Evolutionary conservation across 2,329 filamentous ascomycete genomes (phyloP), one percentile per base, ranked within the genome.

Genomic region (Alternaria metachromatica): DNA sequence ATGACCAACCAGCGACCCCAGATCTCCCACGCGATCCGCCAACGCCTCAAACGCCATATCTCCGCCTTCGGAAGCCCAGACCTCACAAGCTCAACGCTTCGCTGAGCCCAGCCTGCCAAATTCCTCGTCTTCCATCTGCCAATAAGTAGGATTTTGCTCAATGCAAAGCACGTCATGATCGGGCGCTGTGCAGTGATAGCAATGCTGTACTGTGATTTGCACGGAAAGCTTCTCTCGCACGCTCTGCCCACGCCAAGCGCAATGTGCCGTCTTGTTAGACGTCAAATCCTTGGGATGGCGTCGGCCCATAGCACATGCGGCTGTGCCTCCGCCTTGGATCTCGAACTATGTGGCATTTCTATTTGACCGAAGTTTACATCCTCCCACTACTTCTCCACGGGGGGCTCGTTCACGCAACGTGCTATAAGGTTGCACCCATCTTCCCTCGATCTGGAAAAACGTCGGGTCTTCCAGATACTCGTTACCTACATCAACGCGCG

Each of bases 81-180:
- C 63, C 67, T 64, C 46, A 70, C 70, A 76, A 76, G 69, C 68
- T 73, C 73, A 73, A 65, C 70, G 66, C 62, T 67, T 60, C 60
- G 57, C 28, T 58, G 53, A 54, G 65, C 64, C 63, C 67, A 74
- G 66, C 62, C 66, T 70, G 60, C 65, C 63, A 61, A 59, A 63
- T 57, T 60, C 68, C 70, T 71, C 71, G 71, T 73, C 64, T 51
- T 57, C 44, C 50, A 49, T 58, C 58, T 64, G 63, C 55, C 44
- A 55, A 64, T 59, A 45, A 28, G 64, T 60, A 58, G 63, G 56
- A 62, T 67, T 51, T 60, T 67, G 57, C 53, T 62, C 62, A 51
- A 62, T 46, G 26, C 54, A 58, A 41, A 70, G 63, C 66, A 74
- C 70, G 67, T 65, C 70, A 74, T 73, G 57, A 54, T 55, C 50